These are phyloP conservation scores for Trichoderma sp. DNA, from an alignment of 2,329 filamentous ascomycete species.

Conservation along the genomic window DNA sequence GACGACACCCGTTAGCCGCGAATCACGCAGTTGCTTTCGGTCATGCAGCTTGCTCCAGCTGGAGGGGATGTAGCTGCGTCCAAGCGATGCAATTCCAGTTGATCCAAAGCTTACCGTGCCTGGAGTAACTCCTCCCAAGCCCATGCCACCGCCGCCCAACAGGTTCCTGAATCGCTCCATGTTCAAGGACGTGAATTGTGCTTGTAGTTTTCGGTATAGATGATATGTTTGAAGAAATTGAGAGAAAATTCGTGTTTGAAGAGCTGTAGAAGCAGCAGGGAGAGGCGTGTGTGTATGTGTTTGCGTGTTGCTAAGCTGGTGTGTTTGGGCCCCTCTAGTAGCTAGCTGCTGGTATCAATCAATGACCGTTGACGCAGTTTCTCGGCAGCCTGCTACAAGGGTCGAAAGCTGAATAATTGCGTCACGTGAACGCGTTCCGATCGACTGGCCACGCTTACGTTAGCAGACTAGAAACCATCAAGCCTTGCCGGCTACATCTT, in stretches of 20 bases:
- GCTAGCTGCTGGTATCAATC: slow-evolving; percentile 23
- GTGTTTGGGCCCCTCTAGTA: slow-evolving; percentile 19
- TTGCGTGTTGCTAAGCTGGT: not conserved
- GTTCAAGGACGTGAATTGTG: slow-evolving; percentile 33
- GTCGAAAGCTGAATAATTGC: slow-evolving; percentile 16
- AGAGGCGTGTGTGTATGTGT: not conserved
- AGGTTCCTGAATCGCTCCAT: slow-evolving; percentile 95
- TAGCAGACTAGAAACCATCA: not conserved
- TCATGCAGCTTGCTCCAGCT: not conserved
- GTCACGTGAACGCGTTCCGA: slow-evolving; percentile 15
- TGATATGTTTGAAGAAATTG: not conserved
- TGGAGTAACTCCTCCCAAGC: slow-evolving; percentile 56
- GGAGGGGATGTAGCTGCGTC: not conserved
- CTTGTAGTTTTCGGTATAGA: not conserved
- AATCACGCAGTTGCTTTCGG: not conserved
- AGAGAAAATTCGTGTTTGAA: not conserved
- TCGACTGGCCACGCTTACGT: not conserved
- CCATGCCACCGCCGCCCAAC: slow-evolving; percentile 76
- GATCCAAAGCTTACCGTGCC: slow-evolving; percentile 45
- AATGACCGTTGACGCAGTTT: slow-evolving; percentile 30
- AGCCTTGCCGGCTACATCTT: not conserved
- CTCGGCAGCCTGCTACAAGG: slow-evolving; percentile 29
- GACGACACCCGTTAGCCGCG: slow-evolving; percentile 28
- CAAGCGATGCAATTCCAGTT: not conserved
- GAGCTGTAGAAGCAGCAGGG: not conserved